Evolutionary conservation across 2,329 filamentous ascomycete genomes (phyloP), one percentile per base, ranked within the genome.

Genomic region (Arthroderma uncinatum): DNA sequence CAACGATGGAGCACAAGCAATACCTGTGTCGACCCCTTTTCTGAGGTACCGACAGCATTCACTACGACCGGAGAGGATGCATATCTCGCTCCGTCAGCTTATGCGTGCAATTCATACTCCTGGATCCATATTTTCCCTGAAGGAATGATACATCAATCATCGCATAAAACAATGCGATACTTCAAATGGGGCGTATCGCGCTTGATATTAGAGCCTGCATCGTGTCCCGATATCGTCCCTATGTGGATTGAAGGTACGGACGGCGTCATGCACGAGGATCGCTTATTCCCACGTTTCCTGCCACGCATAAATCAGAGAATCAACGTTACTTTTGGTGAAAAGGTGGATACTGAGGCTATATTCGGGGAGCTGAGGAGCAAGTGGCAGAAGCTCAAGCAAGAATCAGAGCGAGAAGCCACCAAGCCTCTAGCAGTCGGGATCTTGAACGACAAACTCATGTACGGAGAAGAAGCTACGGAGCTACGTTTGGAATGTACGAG

Each of bases 41-140:
- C 73, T 12, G 73, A 76, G 21, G 63, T 76, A 4, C 64, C 69
- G 12, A 69, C 70, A 4, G 71, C 71, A 14, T 74, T 72, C 47
- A 73, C 71, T 1, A 71, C 70, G 6, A 68, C 69, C 21, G 69
- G 68, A 1, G 64, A 71, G 19, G 73, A 74, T 59, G 67, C 73
- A 0, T 87, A 89, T 68, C 76, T 80, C 0, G 81, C 88, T 0
- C 89, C 90, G 0, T 84, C 89, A 1, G 80, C 83, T 52, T 91
- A 87, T 68, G 71, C 81, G 1, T 79, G 74, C 61, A 84, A 89
- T 64, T 82, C 82, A 48, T 80, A 87, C 70, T 82, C 83, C 47
- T 98, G 93, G 93, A 77, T 98, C 2, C 93, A 98, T 71, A 86
- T 97, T 56, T 97, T 97, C 71, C 93, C 93, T 10, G 93, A 98